Base-by-base conservation (phyloP, 768 basidiomycete species). In the Phanerochaete carnosa region DNA sequence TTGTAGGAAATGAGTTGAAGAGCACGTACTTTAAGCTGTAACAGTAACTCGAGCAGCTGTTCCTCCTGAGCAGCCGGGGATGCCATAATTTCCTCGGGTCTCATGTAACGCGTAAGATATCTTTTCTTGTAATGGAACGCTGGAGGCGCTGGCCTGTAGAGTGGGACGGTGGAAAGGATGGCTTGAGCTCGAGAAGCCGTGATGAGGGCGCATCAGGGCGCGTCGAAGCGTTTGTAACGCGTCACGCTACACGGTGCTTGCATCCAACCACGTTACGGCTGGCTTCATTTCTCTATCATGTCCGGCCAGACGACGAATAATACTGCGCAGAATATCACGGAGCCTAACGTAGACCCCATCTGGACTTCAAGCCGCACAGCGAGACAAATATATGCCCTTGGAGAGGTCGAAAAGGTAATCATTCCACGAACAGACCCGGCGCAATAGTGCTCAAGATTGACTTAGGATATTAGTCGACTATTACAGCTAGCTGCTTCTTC, bases 301-400 rank as follows among this genome's bases (percentile, higher is more conserved):
- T 5, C 46, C 4, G 26, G 22, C 12, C 6, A 47, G 26, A 15
- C 16, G 11, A 3, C 25, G n/a, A 50, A 28, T 13, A 50, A 11
- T 15, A 4, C 2, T 12, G 26, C 9, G 30, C 49, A 54, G 5
- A 50, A 50, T 13, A 16, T 2, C 26, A 15, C 1, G 12, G 45
- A 54, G 3, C 9, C 49, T 22, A 84, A 86, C 33, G 80, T 88
- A 49, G 89, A 93, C 75, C 86, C 89, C 7, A 88, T 92, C 59
- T 93, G 90, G 89, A 83, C 82, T 3, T 88, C 88, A 25, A 92
- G 90, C 65, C 82, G 88, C 23, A 92, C 91, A 33, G 88, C 90
- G 33, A 80, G 88, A 58, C 90, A 92, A 70, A 92, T 92, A 63
- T 89, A 86, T 69, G 88, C 87, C 3, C 82, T 93, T 9, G 86